Evolutionary conservation across 2,329 filamentous ascomycete genomes (phyloP).

Genomic region (Pseudocercospora cruenta): DNA sequence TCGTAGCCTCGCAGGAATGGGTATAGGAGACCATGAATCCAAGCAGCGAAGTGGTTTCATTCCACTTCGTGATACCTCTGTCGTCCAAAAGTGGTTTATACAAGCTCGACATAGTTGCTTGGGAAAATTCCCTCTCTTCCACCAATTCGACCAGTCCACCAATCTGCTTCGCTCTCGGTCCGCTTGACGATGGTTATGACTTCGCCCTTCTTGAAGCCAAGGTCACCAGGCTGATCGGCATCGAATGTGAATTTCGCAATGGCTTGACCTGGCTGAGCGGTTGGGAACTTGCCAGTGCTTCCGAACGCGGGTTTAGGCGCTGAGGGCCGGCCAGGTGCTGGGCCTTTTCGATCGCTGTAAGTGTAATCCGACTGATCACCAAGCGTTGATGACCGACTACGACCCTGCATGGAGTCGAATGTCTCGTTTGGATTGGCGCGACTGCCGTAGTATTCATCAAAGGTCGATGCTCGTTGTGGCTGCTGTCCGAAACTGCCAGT

Average conservation of each 20-base stretch:
- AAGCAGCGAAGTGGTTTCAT: background rate
- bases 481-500: slow-evolving; percentile 46
- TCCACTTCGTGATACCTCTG: background rate
- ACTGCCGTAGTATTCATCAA: slow-evolving; percentile 77
- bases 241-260: slow-evolving; percentile 93
- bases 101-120: slow-evolving; percentile 39
- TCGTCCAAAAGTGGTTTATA: slow-evolving; percentile 2
- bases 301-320: slow-evolving; percentile 88
- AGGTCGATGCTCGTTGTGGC: slow-evolving; percentile 68
- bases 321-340: slow-evolving; percentile 74
- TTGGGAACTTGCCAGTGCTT: slow-evolving; percentile 67
- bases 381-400: slow-evolving; percentile 43
- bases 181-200: slow-evolving; percentile 92
- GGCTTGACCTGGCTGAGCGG: slow-evolving; percentile 70
- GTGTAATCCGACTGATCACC: slow-evolving; percentile 54
- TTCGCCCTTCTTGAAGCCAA: slow-evolving; percentile 97
- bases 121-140: slow-evolving; percentile 84
- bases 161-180: slow-evolving; percentile 91
- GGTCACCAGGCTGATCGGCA: slow-evolving; percentile 85
- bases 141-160: slow-evolving; percentile 95
- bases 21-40: background rate
- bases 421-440: slow-evolving; percentile 55
- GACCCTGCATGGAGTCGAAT: slow-evolving; percentile 47
- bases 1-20: background rate
- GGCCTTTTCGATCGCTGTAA: slow-evolving; percentile 55